These are phyloP conservation scores for Termitomyces sp. DNA, from an alignment of 768 basidiomycete genomes.

Conservation along the genomic window DNA sequence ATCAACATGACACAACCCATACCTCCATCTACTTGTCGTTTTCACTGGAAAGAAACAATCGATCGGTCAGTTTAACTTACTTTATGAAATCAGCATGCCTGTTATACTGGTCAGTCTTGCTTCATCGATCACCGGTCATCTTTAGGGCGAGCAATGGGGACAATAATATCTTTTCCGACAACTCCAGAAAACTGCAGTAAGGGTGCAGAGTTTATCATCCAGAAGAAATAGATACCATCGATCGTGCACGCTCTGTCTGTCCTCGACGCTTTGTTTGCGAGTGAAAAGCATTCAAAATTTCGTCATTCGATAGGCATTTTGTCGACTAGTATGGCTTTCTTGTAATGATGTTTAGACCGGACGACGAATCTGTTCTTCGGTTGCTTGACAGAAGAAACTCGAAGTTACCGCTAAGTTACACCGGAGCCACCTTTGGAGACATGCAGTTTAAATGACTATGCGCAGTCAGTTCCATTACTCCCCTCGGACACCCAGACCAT, in stretches of 20 bases:
- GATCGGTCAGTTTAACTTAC: not conserved
- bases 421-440: too few relatives aligned
- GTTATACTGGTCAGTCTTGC: not conserved
- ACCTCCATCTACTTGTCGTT: too few relatives aligned
- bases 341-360: too few relatives aligned
- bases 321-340: too few relatives aligned
- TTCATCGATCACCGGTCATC: not conserved
- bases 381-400: too few relatives aligned
- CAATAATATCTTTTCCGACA: not conserved
- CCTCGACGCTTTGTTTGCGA: not conserved
- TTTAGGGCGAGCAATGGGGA: not conserved
- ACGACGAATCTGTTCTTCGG: too few relatives aligned
- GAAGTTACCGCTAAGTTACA: too few relatives aligned
- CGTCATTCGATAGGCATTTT: too few relatives aligned
- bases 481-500: too few relatives aligned
- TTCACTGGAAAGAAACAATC: not conserved
- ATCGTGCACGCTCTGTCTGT: not conserved
- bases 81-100: not conserved
- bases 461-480: too few relatives aligned
- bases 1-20: not conserved
- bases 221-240: not conserved
- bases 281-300: not conserved
- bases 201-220: not conserved
- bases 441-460: too few relatives aligned
- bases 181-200: not conserved